These are phyloP conservation scores for Talaromyces sp. DNA, from an alignment of 2,329 filamentous ascomycete genomes.

Conservation along the genomic window DNA sequence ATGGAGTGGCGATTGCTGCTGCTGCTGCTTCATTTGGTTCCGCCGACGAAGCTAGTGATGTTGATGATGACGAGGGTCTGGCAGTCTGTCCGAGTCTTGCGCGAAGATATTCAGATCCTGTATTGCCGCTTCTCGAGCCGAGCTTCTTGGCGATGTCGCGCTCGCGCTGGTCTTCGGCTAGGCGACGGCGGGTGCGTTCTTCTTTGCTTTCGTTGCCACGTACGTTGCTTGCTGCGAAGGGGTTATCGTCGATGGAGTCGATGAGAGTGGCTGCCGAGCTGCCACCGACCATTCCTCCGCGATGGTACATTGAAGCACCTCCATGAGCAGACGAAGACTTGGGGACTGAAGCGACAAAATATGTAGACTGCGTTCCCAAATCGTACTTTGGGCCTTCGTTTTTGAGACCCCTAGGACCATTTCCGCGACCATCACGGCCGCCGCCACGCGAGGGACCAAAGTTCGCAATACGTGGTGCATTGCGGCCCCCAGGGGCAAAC, in stretches of 20 bases:
- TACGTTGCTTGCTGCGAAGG: constrained; percentile 34
- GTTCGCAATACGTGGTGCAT: constrained; percentile 38
- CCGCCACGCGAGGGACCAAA: constrained; percentile 17
- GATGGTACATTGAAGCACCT: background rate
- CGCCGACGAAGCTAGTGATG: constrained; percentile 7
- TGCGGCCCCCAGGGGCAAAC: constrained; percentile 34
- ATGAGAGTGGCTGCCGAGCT: constrained; percentile 35
- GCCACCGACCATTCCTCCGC: constrained; percentile 10
- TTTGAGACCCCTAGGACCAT: constrained; percentile 19
- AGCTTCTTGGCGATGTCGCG: constrained; percentile 40
- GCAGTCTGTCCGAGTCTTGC: constrained; percentile 22
- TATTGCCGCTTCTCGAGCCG: constrained; percentile 25
- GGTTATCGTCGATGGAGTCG: constrained; percentile 34
- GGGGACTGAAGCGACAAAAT: constrained; percentile 37
- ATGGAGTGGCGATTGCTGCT: background rate
- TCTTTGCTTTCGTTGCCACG: constrained; percentile 37
- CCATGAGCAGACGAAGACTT: constrained; percentile 11
- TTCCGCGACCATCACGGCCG: constrained; percentile 16
- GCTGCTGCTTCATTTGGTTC: constrained; percentile 9
- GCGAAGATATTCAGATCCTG: constrained; percentile 41
- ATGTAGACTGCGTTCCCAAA: constrained; percentile 35
- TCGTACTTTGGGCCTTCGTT: constrained; percentile 35
- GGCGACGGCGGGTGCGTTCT: constrained; percentile 36
- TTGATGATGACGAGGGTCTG: constrained; percentile 1
- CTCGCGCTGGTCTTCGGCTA: constrained; percentile 39